Base-by-base conservation (phyloP, 768 basidiomycete genomes). In the Wakefieldia striispora region DNA sequence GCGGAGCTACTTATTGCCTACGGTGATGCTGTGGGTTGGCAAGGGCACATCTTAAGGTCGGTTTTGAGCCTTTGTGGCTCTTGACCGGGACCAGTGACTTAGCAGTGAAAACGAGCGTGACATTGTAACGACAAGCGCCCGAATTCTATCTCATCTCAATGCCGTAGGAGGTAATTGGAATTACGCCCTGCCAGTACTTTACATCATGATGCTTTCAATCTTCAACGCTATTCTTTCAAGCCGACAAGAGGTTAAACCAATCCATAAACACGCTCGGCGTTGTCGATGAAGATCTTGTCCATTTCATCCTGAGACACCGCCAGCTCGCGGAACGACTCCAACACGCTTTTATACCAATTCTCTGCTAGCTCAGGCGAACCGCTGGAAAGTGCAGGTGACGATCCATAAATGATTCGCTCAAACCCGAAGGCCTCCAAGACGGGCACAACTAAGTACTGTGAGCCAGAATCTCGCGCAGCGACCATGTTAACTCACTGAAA, bases 341-440 rank as follows among this genome's bases (percentile, higher is more conserved):
- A 77, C 11, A 88, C 86, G 46, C 91, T 78, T 57, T 83, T 84
- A 58, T 90, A 93, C 91, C 91, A 93, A 52, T 84, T 81, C 33
- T 75, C 77, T 3, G 81, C 77, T 40, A 73, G 74, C 4, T 80
- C 80, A 21, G 71, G 59, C 23, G 73, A 72, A 21, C 72, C 72
- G 3, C 74, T 72, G 4, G 72, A 68, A n/a, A 74, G 67, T 11
- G 84, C 81, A 27, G 86, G 80, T 1, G 88, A 84, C 9, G 89
- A 86, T 8, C 90, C 91, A 67, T 86, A 92, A 17, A 93, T 76
- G 57, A 93, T 90, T 45, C 91, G 80, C 59, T 87, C 76, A 59
- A 81, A 88, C 7, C 91, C 91, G 63, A 92, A 92, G 3, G 91
- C 91, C 64, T 93, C 91, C 53, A 91, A 70, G 33, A 86, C 84